Conservation (phyloP, 176 grass and related monocot species). For the Eremochloa ophiuroides region DNA sequence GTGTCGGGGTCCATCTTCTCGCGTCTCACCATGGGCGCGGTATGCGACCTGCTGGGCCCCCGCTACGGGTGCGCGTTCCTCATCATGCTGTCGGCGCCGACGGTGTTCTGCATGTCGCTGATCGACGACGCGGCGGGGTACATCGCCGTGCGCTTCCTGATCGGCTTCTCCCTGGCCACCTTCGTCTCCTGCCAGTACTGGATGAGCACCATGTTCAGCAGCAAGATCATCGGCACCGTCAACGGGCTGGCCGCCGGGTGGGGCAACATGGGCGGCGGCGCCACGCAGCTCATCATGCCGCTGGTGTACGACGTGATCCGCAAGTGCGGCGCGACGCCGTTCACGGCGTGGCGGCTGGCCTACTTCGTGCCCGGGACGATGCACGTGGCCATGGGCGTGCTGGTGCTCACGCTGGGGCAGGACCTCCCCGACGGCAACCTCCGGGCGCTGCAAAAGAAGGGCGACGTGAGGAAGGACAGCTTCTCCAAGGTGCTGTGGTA, state of each 20-base stretch:
- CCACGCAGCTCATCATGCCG: slow-evolving; percentile 94
- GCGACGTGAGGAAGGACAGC: slow-evolving; percentile 54
- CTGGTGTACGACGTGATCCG: slow-evolving; percentile 69
- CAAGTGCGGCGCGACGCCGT: slow-evolving; percentile 50
- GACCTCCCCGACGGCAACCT: slow-evolving; percentile 90
- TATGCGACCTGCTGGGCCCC: slow-evolving; percentile 62
- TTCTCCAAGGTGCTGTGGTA: slow-evolving; percentile 69
- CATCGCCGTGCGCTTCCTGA: slow-evolving; percentile 58
- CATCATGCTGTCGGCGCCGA: slow-evolving; percentile 59
- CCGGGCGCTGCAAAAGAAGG: slow-evolving; percentile 50
- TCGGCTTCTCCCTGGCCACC: slow-evolving; percentile 78
- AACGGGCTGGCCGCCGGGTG: slow-evolving; percentile 71
- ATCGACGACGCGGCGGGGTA: slow-evolving; percentile 41
- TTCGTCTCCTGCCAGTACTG: slow-evolving; percentile 96
- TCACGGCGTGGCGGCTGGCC: slow-evolving; percentile 73
- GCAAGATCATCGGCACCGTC: slow-evolving; percentile 74
- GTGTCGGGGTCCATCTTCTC: slow-evolving; percentile 82
- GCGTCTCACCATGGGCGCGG: slow-evolving; percentile 63
- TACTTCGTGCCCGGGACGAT: slow-evolving; percentile 70
- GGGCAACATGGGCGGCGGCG: slow-evolving; percentile 97
- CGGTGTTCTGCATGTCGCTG: slow-evolving; percentile 65
- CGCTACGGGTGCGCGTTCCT: slow-evolving; percentile 76
- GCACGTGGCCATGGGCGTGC: slow-evolving; percentile 66
- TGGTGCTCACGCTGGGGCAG: slow-evolving; percentile 71
- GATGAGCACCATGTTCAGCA: slow-evolving; percentile 98